Conservation (phyloP, 208 protist genomes). For the Trichomonas vaginalis region DNA sequence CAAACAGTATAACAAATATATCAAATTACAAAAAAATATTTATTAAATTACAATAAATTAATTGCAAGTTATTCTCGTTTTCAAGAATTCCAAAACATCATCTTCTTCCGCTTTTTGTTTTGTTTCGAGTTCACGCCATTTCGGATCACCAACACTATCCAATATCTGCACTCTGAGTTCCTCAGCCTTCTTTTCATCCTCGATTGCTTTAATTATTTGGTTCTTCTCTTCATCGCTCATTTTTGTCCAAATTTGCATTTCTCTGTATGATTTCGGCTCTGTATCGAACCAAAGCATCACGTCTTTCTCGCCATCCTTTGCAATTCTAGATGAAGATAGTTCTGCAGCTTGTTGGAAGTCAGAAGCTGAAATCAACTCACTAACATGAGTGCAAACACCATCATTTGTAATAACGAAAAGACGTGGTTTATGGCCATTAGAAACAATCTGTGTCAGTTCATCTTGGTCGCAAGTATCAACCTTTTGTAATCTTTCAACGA, state of each 20-base stretch:
- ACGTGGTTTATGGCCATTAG: background rate
- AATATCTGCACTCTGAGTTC: background rate
- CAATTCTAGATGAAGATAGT: background rate
- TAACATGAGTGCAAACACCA: background rate
- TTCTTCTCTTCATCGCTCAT: background rate
- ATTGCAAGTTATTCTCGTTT: background rate
- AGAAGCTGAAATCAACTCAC: background rate
- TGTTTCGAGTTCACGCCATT: background rate
- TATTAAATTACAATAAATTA: no score
- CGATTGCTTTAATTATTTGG: background rate
- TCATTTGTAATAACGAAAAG: background rate
- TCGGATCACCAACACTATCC: background rate
- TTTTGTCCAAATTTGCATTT: background rate
- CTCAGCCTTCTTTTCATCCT: background rate
- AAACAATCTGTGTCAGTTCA: background rate
- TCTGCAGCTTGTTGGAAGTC: background rate
- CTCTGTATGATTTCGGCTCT: background rate
- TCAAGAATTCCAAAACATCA: background rate
- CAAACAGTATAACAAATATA: no score
- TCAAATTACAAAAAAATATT: no score
- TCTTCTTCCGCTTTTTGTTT: background rate
- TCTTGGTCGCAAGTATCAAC: background rate
- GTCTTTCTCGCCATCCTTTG: background rate
- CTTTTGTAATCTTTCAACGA: background rate
- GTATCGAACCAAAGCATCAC: background rate